A percentile compares a stretch with the other conserved stretches of the same genome.
Conservation (phyloP, 768 basidiomycete genomes). For the Naganishia onofrii region DNA sequence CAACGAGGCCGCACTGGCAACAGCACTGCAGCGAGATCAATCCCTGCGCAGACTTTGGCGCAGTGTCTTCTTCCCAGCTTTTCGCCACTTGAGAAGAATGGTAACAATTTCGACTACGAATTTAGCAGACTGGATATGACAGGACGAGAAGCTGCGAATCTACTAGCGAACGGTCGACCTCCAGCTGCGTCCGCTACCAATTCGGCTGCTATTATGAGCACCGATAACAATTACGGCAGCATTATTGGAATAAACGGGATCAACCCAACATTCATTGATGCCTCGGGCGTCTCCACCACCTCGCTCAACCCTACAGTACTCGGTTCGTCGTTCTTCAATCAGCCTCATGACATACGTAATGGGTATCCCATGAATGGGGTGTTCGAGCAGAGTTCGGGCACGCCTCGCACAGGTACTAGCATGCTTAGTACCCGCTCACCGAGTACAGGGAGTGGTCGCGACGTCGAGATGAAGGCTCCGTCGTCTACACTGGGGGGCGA, state of each 20-base stretch:
- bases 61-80: constrained; percentile 20
- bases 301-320: not conserved
- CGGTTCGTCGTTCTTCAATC: constrained; percentile 6
- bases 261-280: constrained; percentile 13
- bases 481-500: not conserved
- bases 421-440: constrained; percentile 20
- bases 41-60: constrained; percentile 6
- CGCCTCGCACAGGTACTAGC: constrained; percentile 8
- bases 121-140: constrained; percentile 20
- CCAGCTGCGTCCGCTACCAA: constrained; percentile 3
- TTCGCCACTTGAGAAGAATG: constrained; percentile 15
- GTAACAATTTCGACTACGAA: constrained; percentile 15
- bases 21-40: not conserved
- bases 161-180: not conserved
- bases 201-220: constrained; percentile 15
- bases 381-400: constrained; percentile 5
- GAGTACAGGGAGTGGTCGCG: constrained; percentile 6
- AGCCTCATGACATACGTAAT: not conserved
- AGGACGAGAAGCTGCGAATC: not conserved
- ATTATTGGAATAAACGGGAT: constrained; percentile 17
- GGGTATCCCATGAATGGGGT: not conserved
- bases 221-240: constrained; percentile 10
- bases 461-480: constrained; percentile 8
- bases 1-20: constrained; percentile 1
- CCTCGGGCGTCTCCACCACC: not conserved